Percentiles rank a stretch among this genome's conserved stretches.
phyloP scores from a whole-genome alignment of 805 yeast species.

The Lipomyces starkeyi region DNA sequence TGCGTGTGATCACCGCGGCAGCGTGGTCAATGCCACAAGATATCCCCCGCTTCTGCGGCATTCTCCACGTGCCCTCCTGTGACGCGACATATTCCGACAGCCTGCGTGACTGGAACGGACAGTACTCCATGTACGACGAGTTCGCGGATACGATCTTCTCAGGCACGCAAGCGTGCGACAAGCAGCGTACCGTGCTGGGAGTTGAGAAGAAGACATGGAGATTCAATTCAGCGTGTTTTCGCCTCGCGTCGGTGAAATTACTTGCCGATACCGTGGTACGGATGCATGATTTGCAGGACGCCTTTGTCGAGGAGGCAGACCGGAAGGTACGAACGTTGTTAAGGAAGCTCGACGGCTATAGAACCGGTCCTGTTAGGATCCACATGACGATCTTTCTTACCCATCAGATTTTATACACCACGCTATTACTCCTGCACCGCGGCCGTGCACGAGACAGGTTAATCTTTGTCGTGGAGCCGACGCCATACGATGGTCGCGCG shows the following conservation, averaged over 20 bases:
- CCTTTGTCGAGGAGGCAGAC: constrained; percentile 29
- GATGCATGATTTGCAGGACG: constrained; percentile 16
- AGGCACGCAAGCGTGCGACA: constrained; percentile 1
- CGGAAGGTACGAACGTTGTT: constrained; percentile 18
- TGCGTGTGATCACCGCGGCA: constrained; percentile 20
- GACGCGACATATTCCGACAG: constrained; percentile 26
- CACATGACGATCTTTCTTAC: constrained; percentile 31
- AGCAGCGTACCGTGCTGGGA: constrained; percentile 8
- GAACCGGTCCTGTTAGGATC: constrained; percentile 25
- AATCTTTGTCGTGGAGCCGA: constrained; percentile 30
- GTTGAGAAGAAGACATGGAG: constrained; percentile 9
- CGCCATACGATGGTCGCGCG: constrained; percentile 25
- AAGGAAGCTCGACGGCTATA: constrained; percentile 17
- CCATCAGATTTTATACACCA: constrained; percentile 28
- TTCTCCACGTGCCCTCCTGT: constrained; percentile 30
- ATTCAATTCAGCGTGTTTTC: constrained; percentile 30
- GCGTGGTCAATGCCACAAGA: constrained; percentile 20
- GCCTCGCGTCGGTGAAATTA: constrained; percentile 24
- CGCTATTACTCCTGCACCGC: constrained; percentile 29
- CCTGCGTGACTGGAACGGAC: constrained; percentile 23
- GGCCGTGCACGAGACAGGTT: constrained; percentile 26
- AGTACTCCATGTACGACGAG: constrained; percentile 18
- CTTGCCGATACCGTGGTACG: constrained; percentile 25
- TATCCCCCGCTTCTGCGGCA: constrained; percentile 23
- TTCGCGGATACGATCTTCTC: constrained; percentile 21